phyloP scores from a whole-genome alignment of 2,329 filamentous ascomycete species.

The Ophiostoma sp. region DNA sequence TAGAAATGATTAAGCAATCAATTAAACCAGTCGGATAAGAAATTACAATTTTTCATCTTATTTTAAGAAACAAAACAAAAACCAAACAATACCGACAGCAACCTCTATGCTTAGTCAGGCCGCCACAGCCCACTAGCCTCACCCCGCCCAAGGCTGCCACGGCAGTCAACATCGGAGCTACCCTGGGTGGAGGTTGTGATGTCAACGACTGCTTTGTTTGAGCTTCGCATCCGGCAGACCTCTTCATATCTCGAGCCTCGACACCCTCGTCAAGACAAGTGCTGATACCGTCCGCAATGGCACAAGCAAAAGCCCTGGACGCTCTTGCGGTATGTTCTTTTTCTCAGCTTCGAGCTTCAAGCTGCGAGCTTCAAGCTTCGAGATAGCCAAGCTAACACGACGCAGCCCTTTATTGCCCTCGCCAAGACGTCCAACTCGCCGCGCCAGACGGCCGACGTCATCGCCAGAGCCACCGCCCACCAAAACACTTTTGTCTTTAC shows the following conservation, averaged over 20 bases:
- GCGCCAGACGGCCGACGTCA: slow-evolving; percentile 76
- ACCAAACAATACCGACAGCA: too few species aligned
- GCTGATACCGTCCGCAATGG: slow-evolving; percentile 48
- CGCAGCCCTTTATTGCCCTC: slow-evolving; percentile 81
- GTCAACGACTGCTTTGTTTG: neutral
- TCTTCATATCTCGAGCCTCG: neutral
- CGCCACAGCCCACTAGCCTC: slow-evolving; percentile 20
- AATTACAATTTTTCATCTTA: neutral
- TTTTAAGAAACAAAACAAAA: too few species aligned
- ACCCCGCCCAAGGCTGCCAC: slow-evolving; percentile 18
- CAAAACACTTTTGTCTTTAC: slow-evolving; percentile 89
- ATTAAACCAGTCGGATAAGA: neutral
- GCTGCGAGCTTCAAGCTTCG: neutral
- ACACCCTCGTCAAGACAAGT: neutral
- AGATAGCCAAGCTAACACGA: neutral
- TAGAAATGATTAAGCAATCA: neutral
- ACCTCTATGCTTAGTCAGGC: slow-evolving; percentile 19
- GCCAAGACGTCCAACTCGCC: slow-evolving; percentile 80
- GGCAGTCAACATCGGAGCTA: neutral
- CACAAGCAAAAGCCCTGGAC: slow-evolving; percentile 64
- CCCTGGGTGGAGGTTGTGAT: neutral
- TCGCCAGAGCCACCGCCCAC: slow-evolving; percentile 82
- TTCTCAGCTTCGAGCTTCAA: neutral
- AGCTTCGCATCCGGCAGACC: neutral
- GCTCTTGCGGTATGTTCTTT: slow-evolving; percentile 51